These are phyloP conservation scores for Agapanthus africanus DNA, from an alignment of 106 monocot genomes.

Conservation along the genomic window DNA sequence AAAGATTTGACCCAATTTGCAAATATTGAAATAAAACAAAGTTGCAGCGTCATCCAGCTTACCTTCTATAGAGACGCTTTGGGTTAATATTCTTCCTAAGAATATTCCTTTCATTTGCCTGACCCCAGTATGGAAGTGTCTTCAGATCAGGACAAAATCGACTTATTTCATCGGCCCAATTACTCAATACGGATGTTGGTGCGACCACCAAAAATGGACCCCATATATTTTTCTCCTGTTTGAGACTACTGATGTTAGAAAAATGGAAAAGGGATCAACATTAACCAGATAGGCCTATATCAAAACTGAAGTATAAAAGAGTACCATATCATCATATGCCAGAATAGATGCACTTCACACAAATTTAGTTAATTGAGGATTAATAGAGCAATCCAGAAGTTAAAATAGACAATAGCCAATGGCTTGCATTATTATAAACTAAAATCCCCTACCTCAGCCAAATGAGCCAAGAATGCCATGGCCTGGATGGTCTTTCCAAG, in stretches of 20 bases:
- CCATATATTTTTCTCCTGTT: constrained; percentile 98
- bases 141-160: constrained; percentile 93
- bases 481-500: constrained; percentile 99
- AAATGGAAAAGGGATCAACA: background rate
- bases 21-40: constrained; percentile 3
- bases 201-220: constrained; percentile 97
- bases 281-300: background rate
- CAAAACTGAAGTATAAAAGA: background rate
- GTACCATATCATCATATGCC: background rate
- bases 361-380: background rate
- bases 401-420: background rate
- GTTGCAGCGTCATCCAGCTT: background rate
- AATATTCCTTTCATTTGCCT: constrained; percentile 53
- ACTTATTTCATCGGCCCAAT: constrained; percentile 93
- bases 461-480: constrained; percentile 96
- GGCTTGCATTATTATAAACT: background rate
- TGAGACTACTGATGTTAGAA: background rate
- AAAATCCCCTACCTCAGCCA: constrained; percentile 74
- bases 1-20: background rate
- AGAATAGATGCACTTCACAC: background rate
- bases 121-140: constrained; percentile 97
- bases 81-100: constrained; percentile 91
- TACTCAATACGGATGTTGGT: constrained; percentile 92
- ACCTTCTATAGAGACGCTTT: constrained; percentile 94
- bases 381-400: background rate